These are phyloP conservation scores for Morella rubra DNA, from an alignment of 306 rosid species.

Conservation along the genomic window DNA sequence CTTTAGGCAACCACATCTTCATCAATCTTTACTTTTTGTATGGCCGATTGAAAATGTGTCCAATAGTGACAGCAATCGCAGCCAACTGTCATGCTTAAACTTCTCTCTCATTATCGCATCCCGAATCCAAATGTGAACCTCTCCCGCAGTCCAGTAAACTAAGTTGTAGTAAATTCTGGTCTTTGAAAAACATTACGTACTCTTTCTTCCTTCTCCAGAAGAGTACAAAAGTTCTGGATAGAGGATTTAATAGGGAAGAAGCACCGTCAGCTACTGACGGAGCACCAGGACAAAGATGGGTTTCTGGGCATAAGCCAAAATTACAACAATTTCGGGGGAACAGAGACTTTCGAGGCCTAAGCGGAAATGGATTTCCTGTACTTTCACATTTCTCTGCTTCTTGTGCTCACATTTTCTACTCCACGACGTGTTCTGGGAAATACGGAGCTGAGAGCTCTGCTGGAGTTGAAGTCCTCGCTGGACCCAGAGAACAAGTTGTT, in stretches of 20 bases:
- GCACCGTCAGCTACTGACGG: background rate
- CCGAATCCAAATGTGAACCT: slow-evolving; percentile 31
- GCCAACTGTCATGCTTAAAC: slow-evolving; percentile 9
- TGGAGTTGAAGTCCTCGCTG: slow-evolving; percentile 71
- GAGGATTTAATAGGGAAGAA: background rate
- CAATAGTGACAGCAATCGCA: slow-evolving; percentile 12
- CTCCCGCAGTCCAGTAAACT: slow-evolving; percentile 19
- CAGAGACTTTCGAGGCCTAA: slow-evolving; percentile 12
- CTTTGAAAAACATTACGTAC: background rate
- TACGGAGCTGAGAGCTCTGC: slow-evolving; percentile 69
- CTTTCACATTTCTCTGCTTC: slow-evolving; percentile 29
- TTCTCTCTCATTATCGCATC: background rate
- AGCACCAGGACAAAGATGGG: slow-evolving; percentile 26
- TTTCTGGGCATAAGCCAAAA: slow-evolving; percentile 13
- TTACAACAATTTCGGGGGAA: slow-evolving; percentile 11
- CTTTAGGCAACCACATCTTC: background rate
- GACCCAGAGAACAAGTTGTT: slow-evolving; percentile 74
- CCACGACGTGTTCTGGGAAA: slow-evolving; percentile 47
- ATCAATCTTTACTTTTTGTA: background rate
- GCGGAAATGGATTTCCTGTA: slow-evolving; percentile 41
- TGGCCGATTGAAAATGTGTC: slow-evolving; percentile 3
- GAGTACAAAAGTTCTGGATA: background rate
- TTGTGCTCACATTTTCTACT: slow-evolving; percentile 19
- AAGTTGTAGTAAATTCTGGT: background rate
- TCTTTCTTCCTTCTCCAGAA: background rate